A percentile compares a stretch with the other conserved stretches of the same genome.
These are phyloP conservation scores for Salix viminalis DNA, from an alignment of 345 rosid genomes.

Conservation along the genomic window DNA sequence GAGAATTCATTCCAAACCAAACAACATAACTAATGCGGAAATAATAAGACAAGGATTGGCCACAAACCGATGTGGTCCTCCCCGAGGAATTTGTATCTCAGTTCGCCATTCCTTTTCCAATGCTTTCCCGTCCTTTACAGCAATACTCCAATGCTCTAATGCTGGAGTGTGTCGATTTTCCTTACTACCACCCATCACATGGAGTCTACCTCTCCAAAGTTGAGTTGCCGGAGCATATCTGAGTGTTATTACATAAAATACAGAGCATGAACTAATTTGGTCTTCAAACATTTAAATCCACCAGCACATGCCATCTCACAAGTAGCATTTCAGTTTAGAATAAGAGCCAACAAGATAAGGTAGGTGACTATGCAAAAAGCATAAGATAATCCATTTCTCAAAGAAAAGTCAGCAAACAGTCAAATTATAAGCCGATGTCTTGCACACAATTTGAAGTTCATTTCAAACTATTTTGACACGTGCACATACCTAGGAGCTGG, in stretches of 20 bases:
- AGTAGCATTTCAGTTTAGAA: background rate
- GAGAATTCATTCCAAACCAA: background rate
- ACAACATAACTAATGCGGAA: background rate
- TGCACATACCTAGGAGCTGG: slow-evolving; percentile 78
- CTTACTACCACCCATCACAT: slow-evolving; percentile 98
- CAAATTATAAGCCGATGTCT: background rate
- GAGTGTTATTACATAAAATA: slow-evolving; percentile 13
- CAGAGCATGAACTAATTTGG: background rate
- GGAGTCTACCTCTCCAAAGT: slow-evolving; percentile 97
- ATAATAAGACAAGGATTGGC: background rate
- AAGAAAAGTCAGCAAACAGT: background rate
- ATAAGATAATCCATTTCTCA: background rate
- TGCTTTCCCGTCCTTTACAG: slow-evolving; percentile 82
- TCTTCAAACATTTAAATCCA: background rate
- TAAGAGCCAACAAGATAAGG: background rate
- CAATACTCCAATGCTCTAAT: slow-evolving; percentile 86
- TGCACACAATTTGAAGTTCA: background rate
- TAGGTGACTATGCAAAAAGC: background rate
- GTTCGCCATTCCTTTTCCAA: slow-evolving; percentile 78
- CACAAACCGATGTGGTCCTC: slow-evolving; percentile 94
- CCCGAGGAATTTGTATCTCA: slow-evolving; percentile 90
- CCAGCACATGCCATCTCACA: background rate
- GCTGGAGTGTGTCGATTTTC: slow-evolving; percentile 87
- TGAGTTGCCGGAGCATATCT: slow-evolving; percentile 99
- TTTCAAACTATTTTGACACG: slow-evolving; percentile 4